Percentiles rank a stretch among this genome's conserved stretches.
Evolutionary conservation across 331 rosid genomes (phyloP).

Genomic region (Quercus phellos): DNA sequence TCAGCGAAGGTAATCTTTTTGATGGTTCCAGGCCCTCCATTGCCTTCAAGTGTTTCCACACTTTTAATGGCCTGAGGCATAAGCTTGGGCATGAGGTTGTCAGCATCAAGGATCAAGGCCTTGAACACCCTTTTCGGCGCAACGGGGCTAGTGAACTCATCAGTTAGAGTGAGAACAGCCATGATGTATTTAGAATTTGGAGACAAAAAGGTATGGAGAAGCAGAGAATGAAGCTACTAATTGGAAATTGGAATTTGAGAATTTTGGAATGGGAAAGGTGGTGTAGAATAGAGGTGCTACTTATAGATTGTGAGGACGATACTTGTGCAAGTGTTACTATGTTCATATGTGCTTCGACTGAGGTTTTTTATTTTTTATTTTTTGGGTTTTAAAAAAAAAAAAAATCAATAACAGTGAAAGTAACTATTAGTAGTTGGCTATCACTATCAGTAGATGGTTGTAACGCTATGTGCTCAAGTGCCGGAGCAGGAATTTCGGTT

Average conservation of each 20-base stretch:
- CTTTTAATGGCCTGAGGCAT: conserved; percentile 28
- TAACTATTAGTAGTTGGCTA: background rate
- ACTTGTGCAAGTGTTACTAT: background rate
- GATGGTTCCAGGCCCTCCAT: conserved; percentile 46
- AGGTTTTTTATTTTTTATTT: too few species aligned
- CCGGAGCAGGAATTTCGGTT: too few species aligned
- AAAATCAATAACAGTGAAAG: too few species aligned
- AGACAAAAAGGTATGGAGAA: background rate
- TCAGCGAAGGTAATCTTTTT: conserved; percentile 13
- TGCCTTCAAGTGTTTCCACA: conserved; percentile 30
- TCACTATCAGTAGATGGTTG: background rate
- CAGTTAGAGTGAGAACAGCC: conserved; percentile 9
- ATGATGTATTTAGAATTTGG: background rate
- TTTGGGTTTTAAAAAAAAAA: too few species aligned
- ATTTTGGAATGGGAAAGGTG: conserved; percentile 5
- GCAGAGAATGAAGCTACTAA: background rate
- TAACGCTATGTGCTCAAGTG: background rate
- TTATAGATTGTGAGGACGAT: conserved; percentile 18
- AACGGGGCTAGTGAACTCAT: conserved; percentile 28
- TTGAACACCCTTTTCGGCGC: conserved; percentile 22
- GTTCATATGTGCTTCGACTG: background rate
- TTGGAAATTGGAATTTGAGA: background rate
- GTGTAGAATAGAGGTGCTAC: background rate
- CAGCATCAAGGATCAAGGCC: conserved; percentile 35
- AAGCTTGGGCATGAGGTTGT: conserved; percentile 36